Base-by-base conservation (phyloP, 1,284 basidiomycete species). In the Cryptococcus neoformans region DNA sequence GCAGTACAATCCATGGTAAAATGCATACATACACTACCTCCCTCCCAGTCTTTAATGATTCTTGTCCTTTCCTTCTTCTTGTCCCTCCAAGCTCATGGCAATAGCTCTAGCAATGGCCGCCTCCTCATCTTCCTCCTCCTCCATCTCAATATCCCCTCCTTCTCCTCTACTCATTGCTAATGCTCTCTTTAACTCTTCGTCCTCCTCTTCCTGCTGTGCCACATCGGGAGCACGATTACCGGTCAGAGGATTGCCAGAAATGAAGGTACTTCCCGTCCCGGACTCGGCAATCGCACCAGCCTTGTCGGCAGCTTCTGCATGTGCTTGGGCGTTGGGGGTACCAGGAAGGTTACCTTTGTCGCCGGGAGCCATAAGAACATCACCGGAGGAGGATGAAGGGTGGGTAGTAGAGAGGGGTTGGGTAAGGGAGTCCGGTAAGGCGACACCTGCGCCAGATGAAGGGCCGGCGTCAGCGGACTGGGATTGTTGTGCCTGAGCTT, bases 401-500 rank as follows among this genome's bases (percentile, higher is more conserved):
- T 59, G 56, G 0, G 67, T 69, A 35, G 62, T 49, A 39, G 62
- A 50, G 4, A 50, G 60, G 5, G 62, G 54, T 34, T 68, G 56
- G 9, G 55, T 54, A 14, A 60, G 21, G 12, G 56, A 34, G n/a
- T 54, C 46, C 4, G 57, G 35, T 21, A 14, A 53, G 10, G 55
- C 42, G 10, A 28, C 34, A n/a, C 44, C 47, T 12, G 46, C 35
- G 5, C n/a, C 2, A 6, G 52, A 35, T 8, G 49, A 28, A 38
- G 49, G 59, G 62, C 6, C 88, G n/a, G 28, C 12, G 38, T 17
- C 49, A 85, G 87, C 79, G 34, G 70, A 11, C 4, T 47, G 45
- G 16, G 46, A 17, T 47, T 7, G 16, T 62, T 90, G 89, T 38
- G 92, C 92, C 73, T 90, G 87, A 60, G 94, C 95, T 78, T 99